Percentiles rank a stretch among this genome's conserved stretches.
phyloP scores from a whole-genome alignment of 225 moss, liverwort and hornwort genomes.

The Marchantia polymorpha region DNA sequence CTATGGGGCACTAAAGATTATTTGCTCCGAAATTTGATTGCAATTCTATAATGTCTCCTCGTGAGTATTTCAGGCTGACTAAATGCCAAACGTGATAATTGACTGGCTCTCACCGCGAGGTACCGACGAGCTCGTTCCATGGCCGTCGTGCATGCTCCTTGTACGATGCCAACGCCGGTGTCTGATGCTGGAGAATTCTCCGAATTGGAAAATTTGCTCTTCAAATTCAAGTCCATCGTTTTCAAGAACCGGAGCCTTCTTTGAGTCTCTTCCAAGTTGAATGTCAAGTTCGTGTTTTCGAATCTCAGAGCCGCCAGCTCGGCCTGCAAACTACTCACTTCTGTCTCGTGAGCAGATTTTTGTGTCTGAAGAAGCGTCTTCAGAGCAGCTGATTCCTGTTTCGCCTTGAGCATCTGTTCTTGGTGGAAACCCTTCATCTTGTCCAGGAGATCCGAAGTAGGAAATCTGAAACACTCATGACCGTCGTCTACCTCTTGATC shows the following conservation, averaged over 20 bases:
- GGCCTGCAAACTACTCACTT: neutral
- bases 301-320: neutral
- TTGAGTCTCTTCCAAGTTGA: neutral
- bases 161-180: neutral
- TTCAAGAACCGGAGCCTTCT: neutral
- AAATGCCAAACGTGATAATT: no score
- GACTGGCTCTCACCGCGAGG: neutral
- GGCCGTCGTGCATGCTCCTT: neutral
- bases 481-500: neutral
- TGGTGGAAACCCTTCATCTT: neutral
- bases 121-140: conserved; percentile 2
- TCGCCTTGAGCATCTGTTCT: neutral
- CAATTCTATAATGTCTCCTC: no score
- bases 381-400: neutral
- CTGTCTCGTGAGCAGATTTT: neutral
- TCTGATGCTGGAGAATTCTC: neutral
- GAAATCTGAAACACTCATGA: neutral
- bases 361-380: neutral
- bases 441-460: neutral
- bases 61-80: no score
- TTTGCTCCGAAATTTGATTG: no score
- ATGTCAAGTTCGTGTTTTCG: neutral
- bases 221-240: neutral
- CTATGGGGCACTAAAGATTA: no score
- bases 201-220: neutral